Conservation (phyloP, 1,139 yeast genomes). For the Debaryomycetaceae sp. region DNA sequence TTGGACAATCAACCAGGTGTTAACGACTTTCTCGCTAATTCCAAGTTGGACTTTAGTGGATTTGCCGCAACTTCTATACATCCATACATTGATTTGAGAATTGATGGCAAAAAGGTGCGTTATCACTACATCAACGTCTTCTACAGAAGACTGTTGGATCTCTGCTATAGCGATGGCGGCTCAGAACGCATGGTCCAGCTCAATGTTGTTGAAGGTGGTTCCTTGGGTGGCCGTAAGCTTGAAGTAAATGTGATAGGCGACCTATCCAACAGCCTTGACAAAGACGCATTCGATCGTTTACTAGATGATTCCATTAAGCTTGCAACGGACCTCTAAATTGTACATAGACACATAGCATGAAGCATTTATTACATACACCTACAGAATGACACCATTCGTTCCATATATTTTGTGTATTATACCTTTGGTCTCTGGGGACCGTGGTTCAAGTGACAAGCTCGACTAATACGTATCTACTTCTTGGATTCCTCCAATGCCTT, state of each 20-base stretch:
- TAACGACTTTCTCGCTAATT: constrained; percentile 32
- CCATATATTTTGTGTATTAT: not conserved
- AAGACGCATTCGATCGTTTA: constrained; percentile 23
- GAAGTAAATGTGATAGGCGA: constrained; percentile 49
- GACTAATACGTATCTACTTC: constrained; percentile 15
- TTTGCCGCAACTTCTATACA: constrained; percentile 30
- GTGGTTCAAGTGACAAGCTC: not conserved
- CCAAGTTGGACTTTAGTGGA: constrained; percentile 41
- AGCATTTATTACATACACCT: not conserved
- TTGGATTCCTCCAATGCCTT: constrained; percentile 45
- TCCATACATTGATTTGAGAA: constrained; percentile 31
- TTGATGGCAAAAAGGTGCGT: constrained; percentile 32
- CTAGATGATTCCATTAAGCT: constrained; percentile 26
- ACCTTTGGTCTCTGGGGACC: not conserved
- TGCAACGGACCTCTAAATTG: constrained; percentile 16
- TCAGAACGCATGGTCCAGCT: constrained; percentile 37
- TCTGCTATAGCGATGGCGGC: constrained; percentile 22
- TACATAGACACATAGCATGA: constrained; percentile 3
- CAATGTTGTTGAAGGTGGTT: constrained; percentile 54
- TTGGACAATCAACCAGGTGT: constrained; percentile 47
- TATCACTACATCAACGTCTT: constrained; percentile 44
- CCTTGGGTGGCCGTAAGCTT: constrained; percentile 48
- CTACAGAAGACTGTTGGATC: constrained; percentile 44
- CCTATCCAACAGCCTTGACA: constrained; percentile 15
- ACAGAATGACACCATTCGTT: not conserved